Evolutionary conservation across 1,284 basidiomycete species (phyloP).

Genomic region (Cutaneotrichosporon spelunceum): DNA sequence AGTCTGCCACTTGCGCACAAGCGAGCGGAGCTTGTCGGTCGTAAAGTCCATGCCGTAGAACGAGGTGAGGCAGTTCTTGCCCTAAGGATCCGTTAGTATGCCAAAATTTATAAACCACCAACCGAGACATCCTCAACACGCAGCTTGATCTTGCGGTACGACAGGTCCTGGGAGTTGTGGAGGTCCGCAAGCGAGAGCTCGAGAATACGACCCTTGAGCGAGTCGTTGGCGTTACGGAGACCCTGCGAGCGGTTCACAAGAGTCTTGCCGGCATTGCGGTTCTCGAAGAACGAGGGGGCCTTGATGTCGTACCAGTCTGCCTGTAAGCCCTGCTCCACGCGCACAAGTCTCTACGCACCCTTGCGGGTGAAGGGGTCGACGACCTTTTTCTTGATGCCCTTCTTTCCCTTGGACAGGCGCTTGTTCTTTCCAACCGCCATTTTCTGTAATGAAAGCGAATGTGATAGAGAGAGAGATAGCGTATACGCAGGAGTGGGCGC

Average conservation of each 20-base stretch:
- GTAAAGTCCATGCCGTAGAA: constrained; percentile 99
- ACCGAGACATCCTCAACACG: constrained; percentile 83
- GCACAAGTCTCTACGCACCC: constrained; percentile 55
- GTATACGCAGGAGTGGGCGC: neutral
- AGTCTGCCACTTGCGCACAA: constrained; percentile 99
- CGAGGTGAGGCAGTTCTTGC: constrained; percentile 99
- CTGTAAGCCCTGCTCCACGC: neutral
- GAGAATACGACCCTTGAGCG: constrained; percentile 93
- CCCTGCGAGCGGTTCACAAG: constrained; percentile 98
- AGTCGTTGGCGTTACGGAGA: constrained; percentile 99
- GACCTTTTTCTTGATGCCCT: constrained; percentile 99
- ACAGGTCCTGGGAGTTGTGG: constrained; percentile 99
- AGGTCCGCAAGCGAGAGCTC: constrained; percentile 97
- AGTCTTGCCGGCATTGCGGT: constrained; percentile 96
- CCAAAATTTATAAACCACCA: constrained; percentile 16
- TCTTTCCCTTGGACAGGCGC: constrained; percentile 98
- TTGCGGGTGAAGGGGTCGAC: constrained; percentile 99
- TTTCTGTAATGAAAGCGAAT: constrained; percentile 16
- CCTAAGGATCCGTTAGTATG: constrained; percentile 56
- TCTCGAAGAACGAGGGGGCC: constrained; percentile 97
- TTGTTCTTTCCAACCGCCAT: constrained; percentile 99
- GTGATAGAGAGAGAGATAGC: neutral
- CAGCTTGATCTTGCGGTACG: constrained; percentile 99
- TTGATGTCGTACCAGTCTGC: constrained; percentile 99
- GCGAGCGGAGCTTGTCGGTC: constrained; percentile 98